These are phyloP conservation scores for Suillus placidus DNA, from an alignment of 768 basidiomycete species.

Conservation along the genomic window DNA sequence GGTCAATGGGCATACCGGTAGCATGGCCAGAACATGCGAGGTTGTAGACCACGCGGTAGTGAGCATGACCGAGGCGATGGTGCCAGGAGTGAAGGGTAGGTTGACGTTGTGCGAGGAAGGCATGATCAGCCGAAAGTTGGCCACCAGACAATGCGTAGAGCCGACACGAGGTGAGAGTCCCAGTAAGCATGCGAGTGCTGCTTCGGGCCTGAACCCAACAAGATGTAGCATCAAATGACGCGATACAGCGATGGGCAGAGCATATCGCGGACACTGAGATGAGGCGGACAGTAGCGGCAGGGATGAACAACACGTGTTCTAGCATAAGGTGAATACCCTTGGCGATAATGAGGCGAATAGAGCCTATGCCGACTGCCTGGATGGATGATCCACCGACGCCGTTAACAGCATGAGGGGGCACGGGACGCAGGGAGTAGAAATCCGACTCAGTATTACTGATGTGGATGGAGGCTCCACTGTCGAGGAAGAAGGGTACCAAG, in stretches of 20 bases:
- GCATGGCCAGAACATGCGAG: conserved; percentile 9
- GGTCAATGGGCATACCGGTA: conserved; percentile 12
- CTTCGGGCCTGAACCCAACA: conserved; percentile 7
- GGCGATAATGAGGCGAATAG: conserved; percentile 23
- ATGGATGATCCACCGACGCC: conserved; percentile 33
- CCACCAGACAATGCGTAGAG: conserved; percentile 6
- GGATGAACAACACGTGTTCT: conserved; percentile 22
- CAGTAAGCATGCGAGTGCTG: conserved; percentile 1
- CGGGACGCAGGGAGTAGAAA: conserved; percentile 27
- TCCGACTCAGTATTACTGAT: conserved; percentile 27
- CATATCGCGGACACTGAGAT: conserved; percentile 27
- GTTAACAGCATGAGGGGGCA: conserved; percentile 25
- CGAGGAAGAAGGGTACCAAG: conserved; percentile 24
- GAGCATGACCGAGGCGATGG: conserved; percentile 30
- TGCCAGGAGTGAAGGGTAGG: conserved; percentile 32
- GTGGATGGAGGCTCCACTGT: conserved; percentile 30
- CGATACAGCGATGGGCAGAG: conserved; percentile 4
- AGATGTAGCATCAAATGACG: conserved; percentile 22
- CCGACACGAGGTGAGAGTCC: conserved; percentile 1
- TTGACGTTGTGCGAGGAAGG: conserved; percentile 13
- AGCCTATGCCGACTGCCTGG: conserved; percentile 29
- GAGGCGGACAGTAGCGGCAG: conserved; percentile 18
- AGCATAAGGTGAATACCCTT: conserved; percentile 15
- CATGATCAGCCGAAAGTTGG: conserved; percentile 16
- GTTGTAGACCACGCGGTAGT: conserved; percentile 30